Conservation (phyloP, 23 red algal genomes). For the Agarophyton chilense region DNA sequence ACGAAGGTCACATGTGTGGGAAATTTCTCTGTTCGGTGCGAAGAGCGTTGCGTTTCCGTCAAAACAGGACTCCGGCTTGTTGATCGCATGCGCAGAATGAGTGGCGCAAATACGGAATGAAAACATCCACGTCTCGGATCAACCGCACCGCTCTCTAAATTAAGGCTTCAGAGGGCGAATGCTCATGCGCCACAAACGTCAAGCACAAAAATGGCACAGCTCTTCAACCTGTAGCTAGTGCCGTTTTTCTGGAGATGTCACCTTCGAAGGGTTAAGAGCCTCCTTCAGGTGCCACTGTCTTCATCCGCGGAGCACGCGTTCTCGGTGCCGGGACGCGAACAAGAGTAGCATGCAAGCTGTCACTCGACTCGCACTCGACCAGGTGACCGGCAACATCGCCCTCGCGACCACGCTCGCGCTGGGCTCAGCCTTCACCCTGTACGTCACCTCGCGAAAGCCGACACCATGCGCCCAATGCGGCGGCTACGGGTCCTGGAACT, state of each 20-base stretch:
- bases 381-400: background rate
- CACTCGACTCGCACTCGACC: slow-evolving; percentile 19
- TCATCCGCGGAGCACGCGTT: too few relatives aligned
- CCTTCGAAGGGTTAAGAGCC: too few relatives aligned
- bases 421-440: slow-evolving; percentile 23
- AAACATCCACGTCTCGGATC: background rate
- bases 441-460: background rate
- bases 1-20: too few relatives aligned
- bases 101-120: slow-evolving; percentile 12
- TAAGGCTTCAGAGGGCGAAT: background rate
- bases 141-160: background rate
- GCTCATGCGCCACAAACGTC: background rate
- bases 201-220: too few relatives aligned
- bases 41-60: too few relatives aligned
- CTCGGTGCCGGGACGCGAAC: too few relatives aligned
- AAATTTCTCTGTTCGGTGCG: too few relatives aligned
- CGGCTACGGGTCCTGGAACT: slow-evolving; percentile 47
- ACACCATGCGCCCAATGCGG: slow-evolving; percentile 61
- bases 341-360: background rate
- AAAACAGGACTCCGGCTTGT: too few relatives aligned
- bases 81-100: too few relatives aligned
- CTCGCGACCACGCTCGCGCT: slow-evolving; percentile 13
- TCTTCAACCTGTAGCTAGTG: too few relatives aligned
- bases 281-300: too few relatives aligned
- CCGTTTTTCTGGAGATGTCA: too few relatives aligned